Conservation (phyloP, 371 early-diverging fungal genomes). For the Blakeslea trispora region DNA sequence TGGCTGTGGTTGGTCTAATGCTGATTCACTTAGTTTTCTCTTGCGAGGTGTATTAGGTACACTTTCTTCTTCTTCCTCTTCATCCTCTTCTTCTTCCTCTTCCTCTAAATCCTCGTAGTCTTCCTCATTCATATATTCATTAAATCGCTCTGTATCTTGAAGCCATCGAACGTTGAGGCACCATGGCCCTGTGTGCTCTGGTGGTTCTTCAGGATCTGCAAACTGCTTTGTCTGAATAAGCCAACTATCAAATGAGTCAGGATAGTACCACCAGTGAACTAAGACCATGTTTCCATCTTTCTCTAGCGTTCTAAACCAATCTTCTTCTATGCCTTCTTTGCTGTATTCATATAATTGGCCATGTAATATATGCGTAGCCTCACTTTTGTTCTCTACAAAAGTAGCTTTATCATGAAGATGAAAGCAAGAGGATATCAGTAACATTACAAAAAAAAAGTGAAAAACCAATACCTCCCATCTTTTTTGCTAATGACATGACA, state of each 20-base stretch:
- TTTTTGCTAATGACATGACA: conserved; percentile 39
- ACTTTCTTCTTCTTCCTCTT: conserved; percentile 26
- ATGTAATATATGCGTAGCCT: conserved; percentile 71
- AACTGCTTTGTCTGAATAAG: conserved; percentile 65
- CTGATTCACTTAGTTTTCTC: conserved; percentile 3
- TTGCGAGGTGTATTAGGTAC: conserved; percentile 2
- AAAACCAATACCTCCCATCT: conserved; percentile 63
- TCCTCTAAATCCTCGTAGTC: conserved; percentile 62
- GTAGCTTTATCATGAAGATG: too few relatives aligned
- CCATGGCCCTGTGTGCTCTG: conserved; percentile 70
- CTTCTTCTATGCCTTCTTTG: conserved; percentile 51
- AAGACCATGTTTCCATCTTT: conserved; percentile 66
- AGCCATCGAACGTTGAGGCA: conserved; percentile 74
- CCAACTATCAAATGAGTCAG: conserved; percentile 86
- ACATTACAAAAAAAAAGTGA: too few relatives aligned
- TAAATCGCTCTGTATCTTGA: conserved; percentile 68
- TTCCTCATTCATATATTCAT: conserved; percentile 82
- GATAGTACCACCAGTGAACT: conserved; percentile 85
- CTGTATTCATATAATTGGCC: conserved; percentile 44
- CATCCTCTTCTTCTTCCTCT: conserved; percentile 24
- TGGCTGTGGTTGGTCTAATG: not conserved
- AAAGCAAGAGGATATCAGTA: not conserved
- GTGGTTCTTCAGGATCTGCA: conserved; percentile 70
- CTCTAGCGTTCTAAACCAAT: conserved; percentile 77
- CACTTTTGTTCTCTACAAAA: conserved; percentile 34